Conservation (phyloP, 2,329 filamentous ascomycete genomes). For the Phialocephala sp. region DNA sequence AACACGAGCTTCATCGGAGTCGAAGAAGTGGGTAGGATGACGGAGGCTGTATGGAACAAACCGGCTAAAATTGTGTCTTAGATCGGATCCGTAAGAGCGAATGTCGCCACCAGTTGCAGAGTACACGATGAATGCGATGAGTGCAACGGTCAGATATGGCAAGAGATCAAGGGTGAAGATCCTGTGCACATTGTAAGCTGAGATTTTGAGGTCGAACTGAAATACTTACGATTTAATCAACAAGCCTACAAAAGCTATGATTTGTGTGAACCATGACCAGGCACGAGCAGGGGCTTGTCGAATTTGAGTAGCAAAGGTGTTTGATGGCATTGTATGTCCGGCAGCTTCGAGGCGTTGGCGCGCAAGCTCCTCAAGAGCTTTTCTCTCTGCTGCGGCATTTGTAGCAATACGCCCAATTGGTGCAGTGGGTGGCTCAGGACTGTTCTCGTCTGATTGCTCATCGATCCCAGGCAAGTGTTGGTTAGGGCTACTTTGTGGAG, state of each 20-base stretch:
- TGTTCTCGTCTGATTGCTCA: slow-evolving; percentile 20
- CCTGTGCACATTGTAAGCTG: background rate
- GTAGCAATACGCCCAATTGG: background rate
- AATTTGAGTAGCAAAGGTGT: background rate
- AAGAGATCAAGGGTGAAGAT: background rate
- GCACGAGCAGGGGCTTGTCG: background rate
- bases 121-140: background rate
- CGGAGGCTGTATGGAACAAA: slow-evolving; percentile 34
- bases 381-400: slow-evolving; percentile 10
- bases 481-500: slow-evolving; percentile 9
- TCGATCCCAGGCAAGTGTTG: slow-evolving; percentile 24
- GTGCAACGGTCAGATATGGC: background rate
- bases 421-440: slow-evolving; percentile 6
- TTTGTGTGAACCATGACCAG: background rate
- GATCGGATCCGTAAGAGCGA: slow-evolving; percentile 21
- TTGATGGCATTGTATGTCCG: background rate
- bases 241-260: background rate
- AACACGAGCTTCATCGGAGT: slow-evolving; percentile 29
- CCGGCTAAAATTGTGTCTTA: slow-evolving; percentile 32
- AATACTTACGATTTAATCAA: slow-evolving; percentile 4
- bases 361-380: slow-evolving; percentile 8
- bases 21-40: slow-evolving; percentile 26
- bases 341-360: background rate
- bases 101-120: background rate
- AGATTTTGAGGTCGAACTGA: background rate